Base-by-base conservation (phyloP, 2,329 filamentous ascomycete species). In the Monosporascus sp. region DNA sequence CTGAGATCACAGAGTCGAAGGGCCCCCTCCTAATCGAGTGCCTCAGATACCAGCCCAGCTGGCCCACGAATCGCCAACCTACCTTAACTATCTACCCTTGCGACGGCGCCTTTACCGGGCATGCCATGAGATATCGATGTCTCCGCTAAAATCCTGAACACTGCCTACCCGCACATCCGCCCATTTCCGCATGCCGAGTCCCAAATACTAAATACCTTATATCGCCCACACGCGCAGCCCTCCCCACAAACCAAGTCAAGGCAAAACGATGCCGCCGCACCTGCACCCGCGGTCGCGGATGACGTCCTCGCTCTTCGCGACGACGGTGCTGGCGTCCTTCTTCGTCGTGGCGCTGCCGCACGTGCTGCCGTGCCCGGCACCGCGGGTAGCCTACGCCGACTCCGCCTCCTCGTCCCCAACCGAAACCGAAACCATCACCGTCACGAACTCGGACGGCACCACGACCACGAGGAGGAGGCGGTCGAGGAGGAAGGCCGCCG, bases 261-360 rank as follows among this genome's bases (percentile, higher is more conserved):
- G 43, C 47, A 35, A 39, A 39, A 57, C 54, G 45, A 94, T 94
- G 89, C 86, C 90, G 65, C 89, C 90, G 57, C 88, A 93, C 73
- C 85, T 99, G 43, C 94, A 99, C 72, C 94, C 94, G 36, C 87
- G 92, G 71, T 97, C 93, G 62, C 87, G 90, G 65, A 89, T 90
- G 76, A 99, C 94, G 63, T 92, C 89, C 53, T 94, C 91, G 46
- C 86, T 99, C 56, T 99, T 99, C 76, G 91, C 90, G 49, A 90
- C 88, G n/a, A 97, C 93, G 1, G 82, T 97, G 51, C 80, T 89
- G 57, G 86, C 91, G 35, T 94, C 89, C 62, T 96, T 99, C 71
- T 81, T 96, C 58, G 92, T 99, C 57, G 94, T 99, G 50, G 90
- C 84, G 31, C 78, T 96, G 45, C 94, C 94, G 22, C 94, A 99